Base-by-base conservation (phyloP, 2,329 filamentous ascomycete species). In the Lachnellula willkommii region DNA sequence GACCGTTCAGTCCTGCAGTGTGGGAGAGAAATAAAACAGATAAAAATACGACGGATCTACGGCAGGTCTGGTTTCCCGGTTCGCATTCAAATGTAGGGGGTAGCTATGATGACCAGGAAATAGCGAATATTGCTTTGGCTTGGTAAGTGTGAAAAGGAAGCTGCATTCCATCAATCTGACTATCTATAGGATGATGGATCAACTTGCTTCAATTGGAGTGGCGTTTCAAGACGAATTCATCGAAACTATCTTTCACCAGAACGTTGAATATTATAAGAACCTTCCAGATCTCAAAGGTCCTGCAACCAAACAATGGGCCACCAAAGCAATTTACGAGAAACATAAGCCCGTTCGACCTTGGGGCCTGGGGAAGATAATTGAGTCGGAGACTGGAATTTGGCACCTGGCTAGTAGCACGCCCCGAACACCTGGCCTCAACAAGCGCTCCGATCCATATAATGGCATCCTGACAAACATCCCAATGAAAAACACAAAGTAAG, bases 1-100 rank as follows among this genome's bases (percentile, higher is more conserved):
- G 58, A 12, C 64, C 72, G 0, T 76, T 75, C 59, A 56, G 55
- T 8, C 72, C 74, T 24, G 69, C 74, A 9, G 60, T 76, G 9
- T 76, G 74, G 73, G 69, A 72, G 54, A 62, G 63, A 55, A 58
- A 50, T 26, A 43, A 63, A 46, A 54, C 56, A 36, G 50, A 60
- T 9, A 57, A 63, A 35, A 47, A 50, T n/a, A 62, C 60, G 3
- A 53, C 59, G 26, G 68, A 69, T 47, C 47, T 68, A 9, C 55
- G 66, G 17, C 75, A 77, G 68, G 69, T 72, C 47, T 78, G 74
- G 75, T 77, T 77, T 61, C 74, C 74, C 2, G 76, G 76, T 45
- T 70, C 72, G 11, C 77, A 79, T 65, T 71, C 72, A 22, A 79
- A 79, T 60, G 67, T 78, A 32, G 77, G 77, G 20, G 77, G 77